Conservation (phyloP, 306 rosid species). For the Bauhinia variegata region DNA sequence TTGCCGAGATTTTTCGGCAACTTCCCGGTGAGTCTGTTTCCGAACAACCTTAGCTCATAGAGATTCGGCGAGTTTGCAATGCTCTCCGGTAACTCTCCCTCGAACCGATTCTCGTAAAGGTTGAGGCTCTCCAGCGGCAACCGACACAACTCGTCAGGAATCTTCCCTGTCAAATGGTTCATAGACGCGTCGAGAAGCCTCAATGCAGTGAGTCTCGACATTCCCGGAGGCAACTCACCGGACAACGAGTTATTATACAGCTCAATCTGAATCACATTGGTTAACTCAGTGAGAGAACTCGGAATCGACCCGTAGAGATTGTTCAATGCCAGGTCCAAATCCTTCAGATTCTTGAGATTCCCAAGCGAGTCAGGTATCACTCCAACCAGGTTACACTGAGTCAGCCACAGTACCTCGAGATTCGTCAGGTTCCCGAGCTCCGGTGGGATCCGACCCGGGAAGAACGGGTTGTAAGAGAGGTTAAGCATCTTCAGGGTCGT, state of each 20-base stretch:
- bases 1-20: slow-evolving; percentile 68
- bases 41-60: slow-evolving; percentile 65
- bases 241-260: slow-evolving; percentile 75
- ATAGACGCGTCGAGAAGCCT: slow-evolving; percentile 71
- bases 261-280: slow-evolving; percentile 68
- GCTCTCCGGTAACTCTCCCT: slow-evolving; percentile 68
- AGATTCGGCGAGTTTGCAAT: slow-evolving; percentile 62
- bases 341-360: slow-evolving; percentile 49
- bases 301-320: slow-evolving; percentile 65
- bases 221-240: slow-evolving; percentile 67
- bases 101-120: slow-evolving; percentile 68
- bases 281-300: slow-evolving; percentile 48
- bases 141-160: slow-evolving; percentile 69
- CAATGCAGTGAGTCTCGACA: slow-evolving; percentile 66
- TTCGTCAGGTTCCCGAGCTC: slow-evolving; percentile 69
- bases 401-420: slow-evolving; percentile 72
- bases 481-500: slow-evolving; percentile 68
- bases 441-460: slow-evolving; percentile 63
- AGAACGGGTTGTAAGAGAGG: slow-evolving; percentile 77
- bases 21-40: slow-evolving; percentile 64
- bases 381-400: slow-evolving; percentile 65
- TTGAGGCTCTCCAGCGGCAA: slow-evolving; percentile 74
- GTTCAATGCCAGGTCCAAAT: slow-evolving; percentile 70
- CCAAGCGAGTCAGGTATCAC: slow-evolving; percentile 71
- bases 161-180: slow-evolving; percentile 62